phyloP scores from a whole-genome alignment of 1,139 yeast genomes.

The Yamadazyma kanchanaburiensis region DNA sequence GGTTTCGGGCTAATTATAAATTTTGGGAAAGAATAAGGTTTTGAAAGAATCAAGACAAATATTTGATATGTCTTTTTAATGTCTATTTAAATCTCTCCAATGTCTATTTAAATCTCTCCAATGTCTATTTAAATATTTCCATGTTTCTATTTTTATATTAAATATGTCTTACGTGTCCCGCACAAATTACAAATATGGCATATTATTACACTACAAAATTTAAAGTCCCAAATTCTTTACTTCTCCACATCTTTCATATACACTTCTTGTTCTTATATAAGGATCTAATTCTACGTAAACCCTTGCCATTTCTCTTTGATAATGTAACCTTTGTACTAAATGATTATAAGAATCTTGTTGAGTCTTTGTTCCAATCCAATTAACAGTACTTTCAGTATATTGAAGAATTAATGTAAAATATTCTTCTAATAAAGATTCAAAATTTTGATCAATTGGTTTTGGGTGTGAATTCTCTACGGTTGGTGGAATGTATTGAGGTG shows the following conservation, averaged over 20 bases:
- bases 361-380: slow-evolving; percentile 61
- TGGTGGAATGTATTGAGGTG: slow-evolving; percentile 56
- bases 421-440: slow-evolving; percentile 26
- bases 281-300: slow-evolving; percentile 69
- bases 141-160: too few species aligned
- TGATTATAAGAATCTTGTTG: slow-evolving; percentile 40
- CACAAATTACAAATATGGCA: too few species aligned
- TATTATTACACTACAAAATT: too few species aligned
- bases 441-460: slow-evolving; percentile 32
- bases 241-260: slow-evolving; percentile 53
- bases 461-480: slow-evolving; percentile 14
- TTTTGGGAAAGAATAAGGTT: too few species aligned
- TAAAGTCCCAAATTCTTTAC: slow-evolving; percentile 24
- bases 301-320: slow-evolving; percentile 47
- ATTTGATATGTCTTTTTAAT: too few species aligned
- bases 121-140: too few species aligned
- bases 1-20: too few species aligned
- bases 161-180: too few species aligned
- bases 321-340: slow-evolving; percentile 43
- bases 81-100: too few species aligned
- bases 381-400: slow-evolving; percentile 54
- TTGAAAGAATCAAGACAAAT: too few species aligned
- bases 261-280: slow-evolving; percentile 64
- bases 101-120: too few species aligned
- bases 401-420: slow-evolving; percentile 28